A percentile compares a stretch with the other conserved stretches of the same genome.
These are phyloP conservation scores for Pseudocercospora eumusae DNA, from an alignment of 2,329 filamentous ascomycete genomes.

Conservation along the genomic window DNA sequence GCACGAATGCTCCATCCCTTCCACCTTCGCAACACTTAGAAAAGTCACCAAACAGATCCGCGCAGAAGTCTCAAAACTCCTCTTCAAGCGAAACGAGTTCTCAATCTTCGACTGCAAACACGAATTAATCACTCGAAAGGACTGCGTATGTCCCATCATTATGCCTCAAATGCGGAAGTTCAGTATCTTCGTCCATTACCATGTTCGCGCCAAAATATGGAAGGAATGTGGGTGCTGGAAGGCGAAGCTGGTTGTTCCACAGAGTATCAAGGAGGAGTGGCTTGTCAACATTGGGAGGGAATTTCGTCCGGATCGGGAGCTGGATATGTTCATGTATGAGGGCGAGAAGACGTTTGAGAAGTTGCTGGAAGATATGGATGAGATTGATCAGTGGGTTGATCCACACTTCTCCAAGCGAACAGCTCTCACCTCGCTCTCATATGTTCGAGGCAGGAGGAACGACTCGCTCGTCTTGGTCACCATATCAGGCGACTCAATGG, in stretches of 20 bases:
- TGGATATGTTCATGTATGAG: neutral
- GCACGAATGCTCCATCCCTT: neutral
- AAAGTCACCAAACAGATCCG: neutral
- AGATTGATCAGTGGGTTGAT: neutral
- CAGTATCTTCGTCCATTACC: neutral
- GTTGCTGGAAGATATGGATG: neutral
- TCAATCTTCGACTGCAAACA: neutral
- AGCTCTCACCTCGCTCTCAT: too few relatives aligned
- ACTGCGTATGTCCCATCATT: neutral
- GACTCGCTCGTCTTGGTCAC: too few relatives aligned
- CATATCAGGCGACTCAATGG: too few relatives aligned
- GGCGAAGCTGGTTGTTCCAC: neutral
- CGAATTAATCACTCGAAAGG: neutral
- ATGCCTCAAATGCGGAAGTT: neutral
- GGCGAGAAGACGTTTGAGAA: neutral
- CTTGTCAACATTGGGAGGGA: neutral
- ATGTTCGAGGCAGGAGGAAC: too few relatives aligned
- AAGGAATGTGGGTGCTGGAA: neutral
- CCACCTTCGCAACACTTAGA: neutral
- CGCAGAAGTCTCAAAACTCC: neutral
- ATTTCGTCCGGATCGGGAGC: neutral
- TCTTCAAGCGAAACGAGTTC: neutral
- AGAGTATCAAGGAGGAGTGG: neutral
- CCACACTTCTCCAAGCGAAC: too few relatives aligned
- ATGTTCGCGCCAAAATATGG: neutral